Evolutionary conservation across 1,284 basidiomycete genomes (phyloP).

Genomic region (Termitomyces sp.): DNA sequence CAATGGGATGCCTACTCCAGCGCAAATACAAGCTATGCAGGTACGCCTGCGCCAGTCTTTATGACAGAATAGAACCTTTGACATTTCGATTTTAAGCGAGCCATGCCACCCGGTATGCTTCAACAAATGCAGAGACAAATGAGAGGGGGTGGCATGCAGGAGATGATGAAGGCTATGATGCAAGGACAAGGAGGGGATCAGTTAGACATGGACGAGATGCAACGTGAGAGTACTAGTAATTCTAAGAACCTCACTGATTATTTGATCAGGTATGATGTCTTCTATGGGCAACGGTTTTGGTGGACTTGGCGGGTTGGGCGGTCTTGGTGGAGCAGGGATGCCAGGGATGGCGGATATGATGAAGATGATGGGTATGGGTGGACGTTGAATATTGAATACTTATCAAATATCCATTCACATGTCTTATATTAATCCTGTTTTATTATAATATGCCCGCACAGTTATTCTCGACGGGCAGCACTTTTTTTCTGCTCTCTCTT

Average conservation of each 20-base stretch:
- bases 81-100: constrained; percentile 44
- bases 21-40: constrained; percentile 92
- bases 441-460: constrained; percentile 4
- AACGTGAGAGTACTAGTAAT: constrained; percentile 45
- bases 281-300: constrained; percentile 69
- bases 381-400: constrained; percentile 23
- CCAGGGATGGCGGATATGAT: constrained; percentile 71
- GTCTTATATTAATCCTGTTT: not conserved
- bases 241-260: constrained; percentile 1
- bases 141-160: constrained; percentile 82
- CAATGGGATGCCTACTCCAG: constrained; percentile 83
- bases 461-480: not conserved
- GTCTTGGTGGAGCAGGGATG: constrained; percentile 54
- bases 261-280: constrained; percentile 68
- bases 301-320: constrained; percentile 55
- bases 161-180: constrained; percentile 97
- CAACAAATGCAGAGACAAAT: constrained; percentile 82
- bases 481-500: constrained; percentile 32
- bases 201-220: constrained; percentile 83
- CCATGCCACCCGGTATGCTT: constrained; percentile 86
- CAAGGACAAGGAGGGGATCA: constrained; percentile 81
- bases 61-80: not conserved
- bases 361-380: constrained; percentile 83
- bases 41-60: constrained; percentile 35
- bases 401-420: constrained; percentile 1